Base-by-base conservation (phyloP, 164 flowering plant species). In the Vitis cinerea region DNA sequence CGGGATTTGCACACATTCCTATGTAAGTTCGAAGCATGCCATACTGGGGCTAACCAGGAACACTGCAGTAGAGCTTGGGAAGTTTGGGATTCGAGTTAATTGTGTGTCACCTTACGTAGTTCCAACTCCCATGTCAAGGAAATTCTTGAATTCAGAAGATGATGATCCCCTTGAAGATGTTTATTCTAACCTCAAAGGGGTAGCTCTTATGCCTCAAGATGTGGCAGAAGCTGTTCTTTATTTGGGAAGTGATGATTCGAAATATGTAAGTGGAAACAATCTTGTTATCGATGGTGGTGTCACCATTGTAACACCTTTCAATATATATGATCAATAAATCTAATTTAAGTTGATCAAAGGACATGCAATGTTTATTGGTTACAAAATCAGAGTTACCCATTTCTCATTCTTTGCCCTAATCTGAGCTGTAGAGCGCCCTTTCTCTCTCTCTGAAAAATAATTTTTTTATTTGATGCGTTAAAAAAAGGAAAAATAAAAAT, bases 251-350 rank as follows among this genome's bases (percentile, higher is more conserved):
- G 97, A 90, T 56, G 97, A 91, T 10, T 88, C 92, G 2, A 91
- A 88, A 79, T 94, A 86, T 69, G 88, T 94, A 14, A 88, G 80
- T 50, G 98, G 97, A n/a, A 96, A 89, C 78, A 91, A 90, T 79
- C 78, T 94, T 72, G 94, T 94, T 71, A 93, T 94, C 31, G 98
- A 91, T 79, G 98, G 98, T 19, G 96, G 91, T 1, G 85, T 91
- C 73, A 90, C 98, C 44, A 0, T 6, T 37, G 7, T 0, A 6
- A 37, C 44, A 37, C 44, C 44, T 37, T 37, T 37, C 44, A 37
- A 37, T 37, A 37, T 3, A 37, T 37, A 0, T 37, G 44, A 37
- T 2, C 4, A 3, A 37, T 37, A 37, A 37, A 37, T 37, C 44
- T 37, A 23, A 23, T 23, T 23, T 23, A 23, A 23, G 27, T 23